Percentiles rank a stretch among this genome's conserved stretches.
Evolutionary conservation across 352 stramenopile species (phyloP).

Genomic region (Phytophthora citrophthora): DNA sequence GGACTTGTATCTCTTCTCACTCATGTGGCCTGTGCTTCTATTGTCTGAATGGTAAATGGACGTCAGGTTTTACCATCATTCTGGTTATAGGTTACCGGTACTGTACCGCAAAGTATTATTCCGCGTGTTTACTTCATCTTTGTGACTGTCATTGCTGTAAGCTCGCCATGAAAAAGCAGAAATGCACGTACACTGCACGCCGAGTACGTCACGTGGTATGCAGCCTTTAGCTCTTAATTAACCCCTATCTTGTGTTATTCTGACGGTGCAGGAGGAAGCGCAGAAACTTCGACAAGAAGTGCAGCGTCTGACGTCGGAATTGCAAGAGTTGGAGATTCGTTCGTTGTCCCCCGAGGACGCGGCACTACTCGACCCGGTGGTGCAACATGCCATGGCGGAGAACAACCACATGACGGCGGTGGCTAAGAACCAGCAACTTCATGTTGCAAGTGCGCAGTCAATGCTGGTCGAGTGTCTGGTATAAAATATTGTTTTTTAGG

Average conservation of each 20-base stretch:
- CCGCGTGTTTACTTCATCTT: no score
- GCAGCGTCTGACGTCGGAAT: slow-evolving; percentile 22
- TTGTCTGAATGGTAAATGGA: no score
- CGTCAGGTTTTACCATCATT: no score
- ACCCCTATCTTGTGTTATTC: neutral
- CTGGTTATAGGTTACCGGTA: no score
- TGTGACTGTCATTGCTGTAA: neutral
- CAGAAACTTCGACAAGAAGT: slow-evolving; percentile 23
- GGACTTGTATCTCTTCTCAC: no score
- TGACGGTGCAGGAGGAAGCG: slow-evolving; percentile 29
- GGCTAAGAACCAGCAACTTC: slow-evolving; percentile 42
- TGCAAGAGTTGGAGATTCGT: slow-evolving; percentile 21
- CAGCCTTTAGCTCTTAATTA: neutral
- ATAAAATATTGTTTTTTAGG: slow-evolving; percentile 1
- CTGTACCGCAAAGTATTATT: no score
- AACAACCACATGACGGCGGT: slow-evolving; percentile 33
- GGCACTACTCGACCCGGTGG: slow-evolving; percentile 11
- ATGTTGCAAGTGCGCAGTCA: slow-evolving; percentile 37
- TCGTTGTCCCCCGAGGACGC: slow-evolving; percentile 14
- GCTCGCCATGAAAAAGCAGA: slow-evolving; percentile 31
- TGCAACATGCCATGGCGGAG: slow-evolving; percentile 20
- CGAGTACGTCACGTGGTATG: slow-evolving; percentile 6
- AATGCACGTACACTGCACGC: slow-evolving; percentile 24
- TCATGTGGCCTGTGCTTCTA: no score
- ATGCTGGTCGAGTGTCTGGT: slow-evolving; percentile 36